Base-by-base conservation (phyloP, 306 rosid species). In the Vigna mungo region DNA sequence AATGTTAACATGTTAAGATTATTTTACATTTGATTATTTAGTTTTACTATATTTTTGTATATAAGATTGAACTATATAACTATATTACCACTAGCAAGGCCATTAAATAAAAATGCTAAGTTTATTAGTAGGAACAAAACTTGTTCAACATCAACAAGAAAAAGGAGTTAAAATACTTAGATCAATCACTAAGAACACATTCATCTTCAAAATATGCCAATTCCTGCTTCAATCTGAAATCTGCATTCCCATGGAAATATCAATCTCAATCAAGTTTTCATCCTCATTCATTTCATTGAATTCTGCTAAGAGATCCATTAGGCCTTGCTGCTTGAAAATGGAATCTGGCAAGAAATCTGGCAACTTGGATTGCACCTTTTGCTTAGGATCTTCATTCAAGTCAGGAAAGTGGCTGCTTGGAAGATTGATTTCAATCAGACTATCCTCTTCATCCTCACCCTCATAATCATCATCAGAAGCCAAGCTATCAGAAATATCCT, bases 221-320 rank as follows among this genome's bases (percentile, higher is more conserved):
- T 34, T 89, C 73, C 78, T 58, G 84, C 83, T 66, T 86, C 75
- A 69, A 78, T 73, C 72, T 78, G 75, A 72, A 81, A 76, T 78
- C 85, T 80, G 75, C 79, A 84, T 68, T 68, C 91, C 89, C 84
- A 79, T 68, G 21, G 95, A 88, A 69, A 90, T 84, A 80, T 90
- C 96, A 83, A 90, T 90, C 80, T 90, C 96, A 69, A 90, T 86
- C 15, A 90, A 80, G 65, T 80, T 90, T 9, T 90, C 96, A 82
- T 90, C 92, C 71, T 88, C 94, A 23, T 84, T 90, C 82, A 87
- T 84, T 58, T 73, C 93, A 76, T 78, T 88, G 10, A 84, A 80
- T 66, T 90, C 93, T 82, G 66, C 89, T n/a, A 88, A 72, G 18
- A 89, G 78, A 68, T 88, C 91, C 82, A 75, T 51, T 6, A 87